These are phyloP conservation scores for Hygrocybe punicea DNA, from an alignment of 768 basidiomycete genomes.

Conservation along the genomic window DNA sequence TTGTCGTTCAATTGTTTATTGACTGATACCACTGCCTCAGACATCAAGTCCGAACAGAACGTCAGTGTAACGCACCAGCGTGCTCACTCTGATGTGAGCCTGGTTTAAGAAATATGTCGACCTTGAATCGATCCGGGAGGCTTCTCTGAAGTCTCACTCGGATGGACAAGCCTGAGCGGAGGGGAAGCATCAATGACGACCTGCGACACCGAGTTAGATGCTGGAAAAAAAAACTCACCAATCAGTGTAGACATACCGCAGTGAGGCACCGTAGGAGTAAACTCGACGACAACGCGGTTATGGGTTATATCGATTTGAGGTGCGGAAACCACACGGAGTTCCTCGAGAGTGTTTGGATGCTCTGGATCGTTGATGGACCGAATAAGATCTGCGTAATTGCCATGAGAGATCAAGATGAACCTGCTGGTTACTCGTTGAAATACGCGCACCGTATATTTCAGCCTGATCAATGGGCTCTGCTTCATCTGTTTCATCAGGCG, in stretches of 20 bases:
- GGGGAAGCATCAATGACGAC: neutral
- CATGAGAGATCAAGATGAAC: neutral
- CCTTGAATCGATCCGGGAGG: slow-evolving; percentile 88
- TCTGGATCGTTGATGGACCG: slow-evolving; percentile 93
- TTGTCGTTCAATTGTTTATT: slow-evolving; percentile 99
- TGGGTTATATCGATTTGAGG: slow-evolving; percentile 63
- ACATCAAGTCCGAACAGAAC: neutral
- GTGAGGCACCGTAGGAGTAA: slow-evolving; percentile 96
- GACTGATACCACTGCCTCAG: slow-evolving; percentile 46
- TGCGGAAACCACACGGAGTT: slow-evolving; percentile 90
- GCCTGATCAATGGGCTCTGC: slow-evolving; percentile 81
- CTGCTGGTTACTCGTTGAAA: neutral
- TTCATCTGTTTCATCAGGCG: slow-evolving; percentile 51
- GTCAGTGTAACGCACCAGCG: slow-evolving; percentile 53
- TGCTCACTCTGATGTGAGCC: slow-evolving; percentile 96
- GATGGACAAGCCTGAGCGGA: slow-evolving; percentile 80
- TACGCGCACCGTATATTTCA: slow-evolving; percentile 80
- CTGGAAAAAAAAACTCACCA: slow-evolving; percentile 50
- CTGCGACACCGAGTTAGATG: neutral
- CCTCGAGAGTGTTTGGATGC: slow-evolving; percentile 90
- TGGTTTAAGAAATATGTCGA: slow-evolving; percentile 89
- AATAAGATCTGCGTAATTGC: slow-evolving; percentile 64
- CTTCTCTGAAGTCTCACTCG: slow-evolving; percentile 86
- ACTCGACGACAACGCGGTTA: slow-evolving; percentile 82
- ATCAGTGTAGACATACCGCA: slow-evolving; percentile 98